Evolutionary conservation across 805 yeast genomes (phyloP), one percentile per base, ranked within the genome.

Genomic region (Yarrowia hollandica): DNA sequence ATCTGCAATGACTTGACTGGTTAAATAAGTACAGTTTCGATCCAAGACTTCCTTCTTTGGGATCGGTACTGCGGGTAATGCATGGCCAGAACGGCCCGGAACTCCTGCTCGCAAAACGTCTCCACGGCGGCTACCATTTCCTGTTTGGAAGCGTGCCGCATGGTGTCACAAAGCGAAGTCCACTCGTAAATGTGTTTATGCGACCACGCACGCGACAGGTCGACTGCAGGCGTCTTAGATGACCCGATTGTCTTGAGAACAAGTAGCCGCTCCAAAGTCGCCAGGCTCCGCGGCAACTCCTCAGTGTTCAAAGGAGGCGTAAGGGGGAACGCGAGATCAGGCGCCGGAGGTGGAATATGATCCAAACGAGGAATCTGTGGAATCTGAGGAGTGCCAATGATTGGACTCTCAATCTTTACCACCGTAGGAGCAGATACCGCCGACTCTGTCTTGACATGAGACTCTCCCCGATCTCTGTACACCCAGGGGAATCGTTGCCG

Each of bases 401-500:
- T n/a, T 12, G 30, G 30, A 6, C 15, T n/a, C 19, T 33, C 37
- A 11, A 16, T n/a, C 37, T 33, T n/a, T n/a, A n/a, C n/a, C n/a
- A n/a, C n/a, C n/a, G n/a, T n/a, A n/a, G n/a, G n/a, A n/a, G n/a
- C n/a, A n/a, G n/a, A n/a, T n/a, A 23, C 46, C n/a, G n/a, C 26
- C 2, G 42, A 6, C 42, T 37, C 42, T 12, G 23, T 21, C 42
- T 39, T 39, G 22, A 39, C n/a, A n/a, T n/a, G n/a, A n/a, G n/a
- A n/a, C n/a, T n/a, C n/a, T n/a, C n/a, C n/a, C n/a, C n/a, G 9
- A 1, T 22, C 33, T 18, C 35, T 4, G 44, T 52, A 52, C 2
- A 52, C 58, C 58, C 58, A 52, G 5, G 58, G 58, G 18, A 52
- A 52, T 15, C 58, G 39, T 44, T 35, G 31, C 2, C 26, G 18